phyloP scores from a whole-genome alignment of 2,329 filamentous ascomycete species.

The Colletotrichum tabaci region DNA sequence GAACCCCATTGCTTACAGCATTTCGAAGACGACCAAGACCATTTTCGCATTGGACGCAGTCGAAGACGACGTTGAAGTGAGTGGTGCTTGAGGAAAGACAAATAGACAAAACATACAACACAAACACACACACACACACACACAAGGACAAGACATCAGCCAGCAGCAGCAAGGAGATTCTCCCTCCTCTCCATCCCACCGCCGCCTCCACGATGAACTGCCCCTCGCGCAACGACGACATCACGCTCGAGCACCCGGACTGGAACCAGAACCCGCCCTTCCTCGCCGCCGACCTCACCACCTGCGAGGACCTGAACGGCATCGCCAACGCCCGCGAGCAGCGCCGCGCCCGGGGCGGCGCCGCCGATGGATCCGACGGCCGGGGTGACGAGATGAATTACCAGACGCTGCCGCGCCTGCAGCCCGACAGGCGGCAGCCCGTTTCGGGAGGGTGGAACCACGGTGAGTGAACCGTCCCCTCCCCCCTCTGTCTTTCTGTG shows the following conservation, averaged over 20 bases:
- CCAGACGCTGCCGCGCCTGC: conserved; percentile 36
- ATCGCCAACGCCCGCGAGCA: conserved; percentile 66
- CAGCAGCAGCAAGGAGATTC: background rate
- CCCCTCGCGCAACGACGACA: conserved; percentile 68
- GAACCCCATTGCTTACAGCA: background rate
- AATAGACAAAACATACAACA: background rate
- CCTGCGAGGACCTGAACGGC: conserved; percentile 69
- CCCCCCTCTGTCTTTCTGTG: background rate
- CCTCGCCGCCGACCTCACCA: conserved; percentile 64
- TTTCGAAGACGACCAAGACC: too few relatives aligned
- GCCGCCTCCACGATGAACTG: conserved; percentile 63
- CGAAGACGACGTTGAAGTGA: too few relatives aligned
- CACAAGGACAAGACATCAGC: background rate
- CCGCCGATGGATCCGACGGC: conserved; percentile 44
- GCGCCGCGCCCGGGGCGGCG: conserved; percentile 54
- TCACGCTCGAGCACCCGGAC: conserved; percentile 60
- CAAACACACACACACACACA: background rate
- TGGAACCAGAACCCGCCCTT: conserved; percentile 70
- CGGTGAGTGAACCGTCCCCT: conserved; percentile 18
- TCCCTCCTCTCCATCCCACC: background rate
- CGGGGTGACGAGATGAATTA: conserved; percentile 42
- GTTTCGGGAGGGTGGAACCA: conserved; percentile 43
- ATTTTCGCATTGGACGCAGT: too few relatives aligned
- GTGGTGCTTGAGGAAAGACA: too few relatives aligned
- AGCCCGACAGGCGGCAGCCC: conserved; percentile 36